Base-by-base conservation (phyloP, 2,329 filamentous ascomycete species). In the Venturiaceae sp. region DNA sequence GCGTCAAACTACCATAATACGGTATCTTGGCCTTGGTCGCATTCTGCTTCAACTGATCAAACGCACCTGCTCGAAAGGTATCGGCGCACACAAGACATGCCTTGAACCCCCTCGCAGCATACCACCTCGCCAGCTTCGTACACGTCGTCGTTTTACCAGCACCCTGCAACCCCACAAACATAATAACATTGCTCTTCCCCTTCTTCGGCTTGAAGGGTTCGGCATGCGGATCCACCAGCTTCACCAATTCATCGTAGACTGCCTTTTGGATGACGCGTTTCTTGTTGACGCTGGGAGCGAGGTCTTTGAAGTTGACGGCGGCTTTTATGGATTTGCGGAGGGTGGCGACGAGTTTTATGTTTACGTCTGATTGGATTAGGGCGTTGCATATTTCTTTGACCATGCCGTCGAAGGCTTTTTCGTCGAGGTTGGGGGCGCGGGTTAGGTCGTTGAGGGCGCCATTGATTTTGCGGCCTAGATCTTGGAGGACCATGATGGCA, bases 381-480 rank as follows among this genome's bases (percentile, higher is more conserved):
- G 94, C 94, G 64, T 92, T 85, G 72, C 91, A 95, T 68, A 99
- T 97, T 75, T 97, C 92, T 77, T 97, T 97, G 72, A 99, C 83
- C 94, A 99, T 99, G 67, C 83, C 82, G 79, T 99, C 94, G 72
- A 99, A 97, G 44, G 92, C 91, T 86, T 97, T 97, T 77, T 99
- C 94, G 71, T 97, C 92, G 66, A 97, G 84, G 69, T 95, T 96
- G 64, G 85, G 88, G 60, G 94, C 90, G 68, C 92, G 83, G 61
- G 92, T 96, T 68, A 97, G 82, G 77, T 96, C 92, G 63, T 86
- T 88, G 77, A 99, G 89, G 68, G 94, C 94, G 80, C 90, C 84
- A 77, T 96, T 97, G 75, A 99, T 97, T 77, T 94, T 94, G 80
- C 92, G 91, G 67, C 94, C 94, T 61, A 99, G 84, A 83, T 99